Percentiles rank a stretch among this genome's conserved stretches.
Evolutionary conservation across 2,329 filamentous ascomycete genomes (phyloP).

Genomic region (Zymoseptoria ardabiliae): DNA sequence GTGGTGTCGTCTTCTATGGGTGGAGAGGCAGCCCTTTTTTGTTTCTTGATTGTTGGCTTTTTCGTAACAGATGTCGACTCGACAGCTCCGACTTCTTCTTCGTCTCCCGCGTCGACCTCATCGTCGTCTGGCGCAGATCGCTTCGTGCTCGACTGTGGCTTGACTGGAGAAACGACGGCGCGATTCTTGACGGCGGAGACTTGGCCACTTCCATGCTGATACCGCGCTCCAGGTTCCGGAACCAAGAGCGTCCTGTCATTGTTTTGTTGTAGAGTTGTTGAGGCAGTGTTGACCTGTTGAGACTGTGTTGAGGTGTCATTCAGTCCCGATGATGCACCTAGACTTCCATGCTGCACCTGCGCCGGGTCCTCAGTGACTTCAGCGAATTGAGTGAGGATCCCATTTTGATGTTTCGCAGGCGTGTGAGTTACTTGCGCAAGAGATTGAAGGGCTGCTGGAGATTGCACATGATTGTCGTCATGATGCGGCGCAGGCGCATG

Average conservation of each 20-base stretch:
- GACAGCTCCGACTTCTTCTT: background rate
- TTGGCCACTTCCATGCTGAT: background rate
- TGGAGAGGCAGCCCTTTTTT: background rate
- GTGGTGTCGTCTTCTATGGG: background rate
- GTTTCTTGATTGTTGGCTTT: background rate
- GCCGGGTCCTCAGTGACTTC: background rate
- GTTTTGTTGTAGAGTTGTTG: background rate
- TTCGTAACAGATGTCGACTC: background rate
- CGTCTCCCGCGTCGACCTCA: background rate
- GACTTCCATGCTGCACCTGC: background rate
- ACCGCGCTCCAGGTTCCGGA: background rate
- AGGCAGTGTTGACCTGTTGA: background rate
- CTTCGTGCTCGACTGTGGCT: constrained; percentile 5
- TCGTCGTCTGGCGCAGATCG: constrained; percentile 2
- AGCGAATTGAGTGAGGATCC: background rate
- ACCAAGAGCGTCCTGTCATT: background rate
- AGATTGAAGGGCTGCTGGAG: background rate
- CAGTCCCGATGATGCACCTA: background rate
- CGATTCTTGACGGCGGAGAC: constrained; percentile 3
- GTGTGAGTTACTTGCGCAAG: background rate
- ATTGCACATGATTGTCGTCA: background rate
- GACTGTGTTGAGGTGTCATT: background rate
- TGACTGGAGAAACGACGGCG: constrained; percentile 5
- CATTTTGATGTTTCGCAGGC: background rate
- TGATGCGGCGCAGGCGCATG: background rate